Evolutionary conservation across 805 yeast species (phyloP).

Genomic region (Cyberlindnera misumaiensis): DNA sequence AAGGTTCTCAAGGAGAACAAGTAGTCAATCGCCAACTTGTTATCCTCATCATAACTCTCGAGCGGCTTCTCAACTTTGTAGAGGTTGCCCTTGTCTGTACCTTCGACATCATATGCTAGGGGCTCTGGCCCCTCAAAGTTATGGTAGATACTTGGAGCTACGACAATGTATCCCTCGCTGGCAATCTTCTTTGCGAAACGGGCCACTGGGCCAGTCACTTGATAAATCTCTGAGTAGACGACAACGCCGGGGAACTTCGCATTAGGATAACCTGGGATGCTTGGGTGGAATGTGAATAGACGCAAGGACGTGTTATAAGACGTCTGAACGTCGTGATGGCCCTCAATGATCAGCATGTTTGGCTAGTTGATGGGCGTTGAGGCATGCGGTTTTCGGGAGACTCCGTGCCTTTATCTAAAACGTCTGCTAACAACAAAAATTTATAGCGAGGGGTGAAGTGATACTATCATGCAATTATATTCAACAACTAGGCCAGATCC

Average conservation of each 20-base stretch:
- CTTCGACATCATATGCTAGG: constrained; percentile 60
- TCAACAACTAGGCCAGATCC: constrained; percentile 13
- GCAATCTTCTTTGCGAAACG: constrained; percentile 75
- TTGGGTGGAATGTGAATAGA: constrained; percentile 59
- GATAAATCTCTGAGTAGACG: constrained; percentile 76
- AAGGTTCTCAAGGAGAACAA: constrained; percentile 51
- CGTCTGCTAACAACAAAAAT: too few relatives aligned
- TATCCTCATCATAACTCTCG: constrained; percentile 72
- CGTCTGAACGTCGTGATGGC: constrained; percentile 57
- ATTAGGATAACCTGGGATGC: constrained; percentile 62
- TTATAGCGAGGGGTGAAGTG: too few relatives aligned
- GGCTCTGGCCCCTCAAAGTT: constrained; percentile 61
- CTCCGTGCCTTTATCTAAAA: too few relatives aligned
- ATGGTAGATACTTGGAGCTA: constrained; percentile 77
- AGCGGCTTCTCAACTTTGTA: constrained; percentile 63
- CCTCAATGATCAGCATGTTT: constrained; percentile 61
- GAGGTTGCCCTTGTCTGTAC: constrained; percentile 68
- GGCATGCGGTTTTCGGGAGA: too few relatives aligned
- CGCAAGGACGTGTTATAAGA: constrained; percentile 63
- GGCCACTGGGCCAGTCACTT: constrained; percentile 76
- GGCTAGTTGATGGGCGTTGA: neutral
- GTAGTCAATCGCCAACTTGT: constrained; percentile 55
- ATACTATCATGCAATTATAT: too few relatives aligned
- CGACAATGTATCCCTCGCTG: constrained; percentile 70
- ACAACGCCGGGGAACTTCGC: constrained; percentile 79